Conservation (phyloP, 2,329 filamentous ascomycete genomes). For the Sporothrix schenckii region DNA sequence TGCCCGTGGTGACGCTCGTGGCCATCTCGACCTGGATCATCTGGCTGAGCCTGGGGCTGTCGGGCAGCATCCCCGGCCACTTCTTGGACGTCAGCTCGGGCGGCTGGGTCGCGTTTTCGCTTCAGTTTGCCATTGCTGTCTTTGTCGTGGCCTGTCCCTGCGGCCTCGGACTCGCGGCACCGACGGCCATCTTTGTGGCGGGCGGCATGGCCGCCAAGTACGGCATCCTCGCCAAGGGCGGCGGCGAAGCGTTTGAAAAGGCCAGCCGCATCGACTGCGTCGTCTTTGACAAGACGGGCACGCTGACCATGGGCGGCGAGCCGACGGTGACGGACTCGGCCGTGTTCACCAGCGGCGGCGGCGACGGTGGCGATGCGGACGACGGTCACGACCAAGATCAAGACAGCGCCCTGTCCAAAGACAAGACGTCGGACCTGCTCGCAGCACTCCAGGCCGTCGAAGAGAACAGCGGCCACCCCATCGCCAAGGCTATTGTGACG, state of each 20-base stretch:
- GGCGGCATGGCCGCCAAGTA: conserved; percentile 76
- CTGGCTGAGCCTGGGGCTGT: conserved; percentile 68
- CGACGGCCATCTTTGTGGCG: conserved; percentile 82
- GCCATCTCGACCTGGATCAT: conserved; percentile 71
- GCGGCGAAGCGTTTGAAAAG: conserved; percentile 83
- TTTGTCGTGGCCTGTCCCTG: conserved; percentile 88
- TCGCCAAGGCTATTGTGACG: conserved; percentile 69
- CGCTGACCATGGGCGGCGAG: conserved; percentile 72
- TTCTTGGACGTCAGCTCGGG: conserved; percentile 60
- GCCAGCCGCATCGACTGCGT: conserved; percentile 76
- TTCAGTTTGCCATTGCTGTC: conserved; percentile 82
- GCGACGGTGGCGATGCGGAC: conserved; percentile 26
- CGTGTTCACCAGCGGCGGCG: conserved; percentile 44
- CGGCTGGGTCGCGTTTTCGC: conserved; percentile 72
- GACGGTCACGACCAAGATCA: conserved; percentile 28
- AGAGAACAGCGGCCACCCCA: conserved; percentile 72
- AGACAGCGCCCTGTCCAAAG: neutral
- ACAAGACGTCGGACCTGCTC: conserved; percentile 44
- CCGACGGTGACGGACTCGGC: conserved; percentile 65
- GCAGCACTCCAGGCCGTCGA: conserved; percentile 65
- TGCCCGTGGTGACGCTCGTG: conserved; percentile 69
- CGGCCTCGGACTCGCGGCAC: conserved; percentile 80
- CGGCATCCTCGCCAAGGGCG: conserved; percentile 81
- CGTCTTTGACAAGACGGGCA: conserved; percentile 89
- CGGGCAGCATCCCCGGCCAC: conserved; percentile 58